Evolutionary conservation across 192 early-diverging fungal genomes (phyloP).

Genomic region (Entomortierella chlamydospora): DNA sequence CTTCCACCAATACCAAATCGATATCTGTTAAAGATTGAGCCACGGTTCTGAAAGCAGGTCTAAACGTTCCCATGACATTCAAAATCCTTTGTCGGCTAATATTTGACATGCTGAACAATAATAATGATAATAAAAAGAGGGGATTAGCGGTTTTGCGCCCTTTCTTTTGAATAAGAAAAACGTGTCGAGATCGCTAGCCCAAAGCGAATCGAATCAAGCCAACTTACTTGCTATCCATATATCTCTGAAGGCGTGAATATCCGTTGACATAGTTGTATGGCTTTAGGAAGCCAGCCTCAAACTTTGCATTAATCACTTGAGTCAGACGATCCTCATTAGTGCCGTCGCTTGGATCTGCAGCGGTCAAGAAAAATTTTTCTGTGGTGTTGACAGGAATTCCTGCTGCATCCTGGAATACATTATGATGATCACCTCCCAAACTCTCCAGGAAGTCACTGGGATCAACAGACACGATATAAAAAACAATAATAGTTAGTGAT

Average conservation of each 20-base stretch:
- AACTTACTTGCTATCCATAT: constrained; percentile 86
- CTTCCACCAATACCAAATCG: constrained; percentile 95
- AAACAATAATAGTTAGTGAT: too few relatives aligned
- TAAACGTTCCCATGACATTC: constrained; percentile 88
- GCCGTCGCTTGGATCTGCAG: constrained; percentile 91
- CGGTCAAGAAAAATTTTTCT: constrained; percentile 91
- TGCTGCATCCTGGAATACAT: constrained; percentile 28
- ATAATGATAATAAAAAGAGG: background rate
- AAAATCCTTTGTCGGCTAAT: constrained; percentile 81
- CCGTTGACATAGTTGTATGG: constrained; percentile 97
- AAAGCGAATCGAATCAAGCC: too few relatives aligned
- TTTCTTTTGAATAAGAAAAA: too few relatives aligned
- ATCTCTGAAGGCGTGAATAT: constrained; percentile 88
- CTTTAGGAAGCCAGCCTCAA: constrained; percentile 93
- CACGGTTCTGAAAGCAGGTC: constrained; percentile 88
- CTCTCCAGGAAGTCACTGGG: constrained; percentile 71
- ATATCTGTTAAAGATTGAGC: constrained; percentile 93
- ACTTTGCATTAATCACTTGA: constrained; percentile 94
- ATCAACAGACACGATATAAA: too few relatives aligned
- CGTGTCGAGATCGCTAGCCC: background rate
- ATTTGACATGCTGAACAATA: constrained; percentile 69
- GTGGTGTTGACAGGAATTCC: constrained; percentile 66
- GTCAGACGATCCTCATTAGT: constrained; percentile 89
- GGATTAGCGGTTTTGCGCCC: too few relatives aligned
- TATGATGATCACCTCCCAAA: constrained; percentile 53